Evolutionary conservation across 2,329 filamentous ascomycete genomes (phyloP).

Genomic region (Alternaria panax): DNA sequence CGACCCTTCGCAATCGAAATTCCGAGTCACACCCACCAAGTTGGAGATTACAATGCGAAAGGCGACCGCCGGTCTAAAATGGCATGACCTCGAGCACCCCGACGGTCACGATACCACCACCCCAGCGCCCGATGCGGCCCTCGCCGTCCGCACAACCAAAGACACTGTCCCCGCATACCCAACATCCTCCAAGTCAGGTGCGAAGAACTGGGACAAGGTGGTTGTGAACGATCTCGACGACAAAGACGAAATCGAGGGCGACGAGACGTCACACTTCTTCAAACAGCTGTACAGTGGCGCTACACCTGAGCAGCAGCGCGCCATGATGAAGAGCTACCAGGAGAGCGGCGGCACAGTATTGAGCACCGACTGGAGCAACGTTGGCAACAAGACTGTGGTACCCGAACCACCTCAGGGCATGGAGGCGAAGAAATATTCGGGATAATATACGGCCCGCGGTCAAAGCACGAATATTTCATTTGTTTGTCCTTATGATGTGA

Average conservation of each 20-base stretch:
- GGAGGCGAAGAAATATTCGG: slow-evolving; percentile 71
- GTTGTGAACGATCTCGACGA: slow-evolving; percentile 61
- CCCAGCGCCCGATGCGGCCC: slow-evolving; percentile 21
- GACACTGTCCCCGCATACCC: slow-evolving; percentile 71
- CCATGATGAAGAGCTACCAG: slow-evolving; percentile 97
- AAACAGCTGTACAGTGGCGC: slow-evolving; percentile 83
- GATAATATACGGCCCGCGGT: background rate
- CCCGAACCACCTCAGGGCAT: slow-evolving; percentile 78
- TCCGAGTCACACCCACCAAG: slow-evolving; percentile 76
- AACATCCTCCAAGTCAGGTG: slow-evolving; percentile 81
- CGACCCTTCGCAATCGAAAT: slow-evolving; percentile 66
- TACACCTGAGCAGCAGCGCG: slow-evolving; percentile 80
- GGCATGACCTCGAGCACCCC: slow-evolving; percentile 65
- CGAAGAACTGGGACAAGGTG: slow-evolving; percentile 92
- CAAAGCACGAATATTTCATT: background rate
- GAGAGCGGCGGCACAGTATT: slow-evolving; percentile 94
- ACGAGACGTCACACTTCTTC: slow-evolving; percentile 83
- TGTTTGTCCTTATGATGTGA: background rate
- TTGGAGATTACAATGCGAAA: slow-evolving; percentile 80
- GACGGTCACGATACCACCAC: slow-evolving; percentile 21
- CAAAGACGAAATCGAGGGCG: slow-evolving; percentile 62
- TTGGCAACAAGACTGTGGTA: slow-evolving; percentile 74
- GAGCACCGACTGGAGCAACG: slow-evolving; percentile 91
- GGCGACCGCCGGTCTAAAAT: slow-evolving; percentile 69
- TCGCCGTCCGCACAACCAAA: slow-evolving; percentile 30